Percentiles rank a stretch among this genome's conserved stretches.
phyloP scores from a whole-genome alignment of 345 rosid species.

The Brassica napus region Da-Ae NC_063438.1:21732001-21732500 shows the following conservation, averaged over 20 bases:
- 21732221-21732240: no score
- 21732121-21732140: background rate
- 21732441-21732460: background rate
- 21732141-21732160: background rate
- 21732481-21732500: background rate
- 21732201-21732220: background rate
- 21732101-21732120: background rate
- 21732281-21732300: no score
- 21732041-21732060: background rate
- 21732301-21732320: no score
- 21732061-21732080: background rate
- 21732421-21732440: background rate
- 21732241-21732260: no score
- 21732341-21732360: no score
- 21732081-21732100: background rate
- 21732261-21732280: no score
- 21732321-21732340: no score
- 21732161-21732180: background rate
- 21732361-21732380: background rate
- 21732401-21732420: background rate
- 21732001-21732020: background rate
- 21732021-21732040: background rate
- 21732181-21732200: background rate
- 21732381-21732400: background rate
- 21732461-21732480: background rate